Percentiles rank a stretch among this genome's conserved stretches.
These are phyloP conservation scores for Solanum chaucha DNA, from an alignment of 257 asterid species.

Conservation along the genomic window DNA sequence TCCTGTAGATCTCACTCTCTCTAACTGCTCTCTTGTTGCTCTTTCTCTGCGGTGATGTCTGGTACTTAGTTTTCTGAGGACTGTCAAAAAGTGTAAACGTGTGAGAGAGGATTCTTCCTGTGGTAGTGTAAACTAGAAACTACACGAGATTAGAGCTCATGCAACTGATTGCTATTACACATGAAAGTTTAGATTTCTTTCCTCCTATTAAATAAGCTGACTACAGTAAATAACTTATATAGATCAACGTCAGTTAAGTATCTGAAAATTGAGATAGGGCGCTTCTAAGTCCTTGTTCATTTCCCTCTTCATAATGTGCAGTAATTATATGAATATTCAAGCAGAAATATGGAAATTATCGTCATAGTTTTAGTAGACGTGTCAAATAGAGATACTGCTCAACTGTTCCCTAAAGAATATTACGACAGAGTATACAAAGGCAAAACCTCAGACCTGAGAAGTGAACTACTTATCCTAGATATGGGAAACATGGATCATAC, in stretches of 20 bases:
- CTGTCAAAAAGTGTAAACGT: constrained; percentile 17
- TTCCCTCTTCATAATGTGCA: neutral
- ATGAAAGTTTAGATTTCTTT: neutral
- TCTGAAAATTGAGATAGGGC: too few relatives aligned
- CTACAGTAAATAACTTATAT: neutral
- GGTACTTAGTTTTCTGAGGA: constrained; percentile 35
- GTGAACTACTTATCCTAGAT: neutral
- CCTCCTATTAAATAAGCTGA: neutral
- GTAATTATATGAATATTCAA: neutral
- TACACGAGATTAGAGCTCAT: neutral
- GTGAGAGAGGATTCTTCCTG: neutral
- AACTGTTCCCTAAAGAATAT: neutral
- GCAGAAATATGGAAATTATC: neutral
- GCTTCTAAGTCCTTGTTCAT: too few relatives aligned
- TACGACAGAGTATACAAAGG: neutral
- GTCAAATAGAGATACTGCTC: neutral
- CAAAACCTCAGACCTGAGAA: neutral
- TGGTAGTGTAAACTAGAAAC: neutral
- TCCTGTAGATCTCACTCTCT: constrained; percentile 37
- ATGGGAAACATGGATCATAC: neutral
- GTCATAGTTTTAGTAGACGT: neutral
- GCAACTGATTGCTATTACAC: neutral
- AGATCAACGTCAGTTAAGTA: too few relatives aligned
- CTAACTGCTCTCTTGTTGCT: constrained; percentile 19
- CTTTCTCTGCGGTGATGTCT: constrained; percentile 40